Evolutionary conservation across 2,329 filamentous ascomycete genomes (phyloP), one percentile per base, ranked within the genome.

Genomic region (Neocucurbitaria cava): DNA sequence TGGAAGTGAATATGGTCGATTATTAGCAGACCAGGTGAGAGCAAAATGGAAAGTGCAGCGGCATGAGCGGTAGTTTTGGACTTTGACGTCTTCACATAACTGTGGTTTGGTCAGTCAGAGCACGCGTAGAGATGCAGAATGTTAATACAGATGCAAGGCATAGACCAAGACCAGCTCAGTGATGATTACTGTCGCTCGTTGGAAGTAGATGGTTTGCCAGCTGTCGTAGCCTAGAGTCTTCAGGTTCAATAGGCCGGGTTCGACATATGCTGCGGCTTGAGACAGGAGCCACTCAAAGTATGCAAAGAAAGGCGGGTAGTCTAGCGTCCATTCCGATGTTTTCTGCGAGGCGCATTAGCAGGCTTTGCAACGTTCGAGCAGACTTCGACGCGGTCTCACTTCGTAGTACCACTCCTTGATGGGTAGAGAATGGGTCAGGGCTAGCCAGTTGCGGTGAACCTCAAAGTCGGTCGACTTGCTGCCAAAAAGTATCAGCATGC

Each of bases 391-490:
- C 11, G 10, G 13, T 49, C 58, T 61, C 72, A 87, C 86, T 79
- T 99, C 95, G 73, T 89, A 93, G 78, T 99, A 99, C 95, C 95
- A 99, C 65, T 96, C 83, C 76, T 90, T 87, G 46, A 93, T 78
- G 3, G 94, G 91, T 18, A 98, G 83, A 58, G 90, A 96, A 78
- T 96, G 84, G 4, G 95, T 98, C 66, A 98, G 92, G 60, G 95
- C 95, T 36, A 99, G 87, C 95, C 95, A 99, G 81, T 99, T 99
- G 63, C 95, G 89, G 78, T 99, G 95, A 50, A 99, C 95, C 77
- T 99, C 95, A 70, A 99, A 99, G 77, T 99, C 95, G 66, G 95
- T 99, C 5, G 95, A 99, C 83, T 96, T 97, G 82, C 93, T 97
- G 77, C 54, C 51, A 40, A 47, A 61, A 61, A 56, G 49, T 54